Evolutionary conservation across 148 eudicot species (phyloP).

Genomic region (Linanthus parryae): DNA sequence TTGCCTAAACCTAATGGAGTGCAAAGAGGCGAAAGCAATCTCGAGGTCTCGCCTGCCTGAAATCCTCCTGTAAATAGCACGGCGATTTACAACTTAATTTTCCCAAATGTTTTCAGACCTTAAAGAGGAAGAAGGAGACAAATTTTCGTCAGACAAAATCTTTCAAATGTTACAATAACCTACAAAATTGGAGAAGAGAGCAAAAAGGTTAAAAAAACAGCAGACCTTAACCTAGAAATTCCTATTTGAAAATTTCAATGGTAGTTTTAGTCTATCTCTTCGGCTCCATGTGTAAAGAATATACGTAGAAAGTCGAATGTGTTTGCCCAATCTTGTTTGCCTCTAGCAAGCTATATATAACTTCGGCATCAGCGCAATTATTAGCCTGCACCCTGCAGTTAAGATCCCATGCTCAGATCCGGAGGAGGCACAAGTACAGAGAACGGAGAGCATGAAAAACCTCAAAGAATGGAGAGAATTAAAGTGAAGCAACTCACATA

Average conservation of each 20-base stretch:
- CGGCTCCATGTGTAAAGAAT: slow-evolving; percentile 75
- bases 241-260: slow-evolving; percentile 73
- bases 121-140: no score
- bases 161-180: no score
- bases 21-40: no score
- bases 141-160: no score
- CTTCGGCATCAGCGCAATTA: slow-evolving; percentile 87
- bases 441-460: background rate
- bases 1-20: no score
- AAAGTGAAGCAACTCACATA: slow-evolving; percentile 81
- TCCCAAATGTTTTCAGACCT: no score
- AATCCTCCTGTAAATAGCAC: no score
- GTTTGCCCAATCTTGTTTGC: slow-evolving; percentile 78
- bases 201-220: background rate
- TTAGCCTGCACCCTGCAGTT: slow-evolving; percentile 99
- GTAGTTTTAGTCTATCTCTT: slow-evolving; percentile 78
- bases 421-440: background rate
- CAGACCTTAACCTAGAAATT: slow-evolving; percentile 55
- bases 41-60: no score
- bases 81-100: no score
- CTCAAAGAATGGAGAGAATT: background rate
- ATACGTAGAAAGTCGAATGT: slow-evolving; percentile 65
- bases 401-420: no score
- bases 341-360: slow-evolving; percentile 77
- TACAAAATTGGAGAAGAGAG: background rate